These are phyloP conservation scores for Durotheca rogersii DNA, from an alignment of 495 filamentous ascomycete species.

Conservation along the genomic window DNA sequence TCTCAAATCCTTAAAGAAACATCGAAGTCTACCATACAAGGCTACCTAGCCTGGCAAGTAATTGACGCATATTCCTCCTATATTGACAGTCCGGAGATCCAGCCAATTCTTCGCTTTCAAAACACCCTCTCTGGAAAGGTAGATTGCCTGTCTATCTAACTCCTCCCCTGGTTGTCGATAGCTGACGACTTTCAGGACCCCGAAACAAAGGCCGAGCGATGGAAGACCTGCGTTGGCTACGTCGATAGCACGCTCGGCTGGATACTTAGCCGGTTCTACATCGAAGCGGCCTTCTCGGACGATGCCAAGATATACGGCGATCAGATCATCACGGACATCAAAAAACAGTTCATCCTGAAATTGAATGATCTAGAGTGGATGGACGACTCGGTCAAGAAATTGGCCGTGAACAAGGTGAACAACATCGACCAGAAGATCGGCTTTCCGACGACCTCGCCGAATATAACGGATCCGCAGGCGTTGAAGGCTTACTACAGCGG, in stretches of 20 bases:
- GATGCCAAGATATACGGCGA: conserved; percentile 66
- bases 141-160: conserved; percentile 9
- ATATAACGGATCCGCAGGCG: conserved; percentile 59
- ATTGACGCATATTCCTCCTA: conserved; percentile 40
- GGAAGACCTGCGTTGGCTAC: conserved; percentile 64
- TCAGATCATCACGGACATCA: conserved; percentile 69
- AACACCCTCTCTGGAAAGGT: conserved; percentile 43
- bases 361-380: conserved; percentile 66
- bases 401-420: conserved; percentile 66
- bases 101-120: conserved; percentile 59
- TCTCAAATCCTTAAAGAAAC: conserved; percentile 36
- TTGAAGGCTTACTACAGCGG: conserved; percentile 60
- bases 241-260: conserved; percentile 59
- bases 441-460: conserved; percentile 65
- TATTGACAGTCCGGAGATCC: conserved; percentile 59
- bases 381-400: conserved; percentile 61
- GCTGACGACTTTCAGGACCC: conserved; percentile 49
- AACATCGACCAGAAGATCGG: conserved; percentile 76
- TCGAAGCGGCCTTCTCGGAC: conserved; percentile 64
- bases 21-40: conserved; percentile 37
- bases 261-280: conserved; percentile 66
- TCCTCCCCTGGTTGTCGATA: not conserved
- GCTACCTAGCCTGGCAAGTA: conserved; percentile 39
- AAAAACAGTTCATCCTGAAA: conserved; percentile 61
- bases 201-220: conserved; percentile 63